These are phyloP conservation scores for Candida methanosorbosa DNA, from an alignment of 805 yeast species.

Conservation along the genomic window DNA sequence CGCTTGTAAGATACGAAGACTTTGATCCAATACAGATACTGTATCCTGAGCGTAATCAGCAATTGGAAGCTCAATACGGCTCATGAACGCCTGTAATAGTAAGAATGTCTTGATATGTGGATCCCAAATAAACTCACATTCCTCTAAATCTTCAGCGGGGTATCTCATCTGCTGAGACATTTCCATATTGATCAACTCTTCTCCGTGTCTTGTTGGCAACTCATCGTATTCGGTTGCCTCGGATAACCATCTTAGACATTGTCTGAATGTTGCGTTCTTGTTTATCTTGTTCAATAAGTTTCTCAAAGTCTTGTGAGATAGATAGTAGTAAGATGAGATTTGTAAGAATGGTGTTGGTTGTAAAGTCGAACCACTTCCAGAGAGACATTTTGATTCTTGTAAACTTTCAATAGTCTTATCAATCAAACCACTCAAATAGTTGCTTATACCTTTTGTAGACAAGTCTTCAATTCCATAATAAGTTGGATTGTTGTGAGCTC, in stretches of 20 bases:
- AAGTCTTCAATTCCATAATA: constrained; percentile 66
- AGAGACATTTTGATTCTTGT: constrained; percentile 64
- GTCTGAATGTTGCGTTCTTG: constrained; percentile 40
- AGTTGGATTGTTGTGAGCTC: constrained; percentile 72
- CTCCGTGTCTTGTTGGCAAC: constrained; percentile 86
- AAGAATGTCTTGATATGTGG: constrained; percentile 77
- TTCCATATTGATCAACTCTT: constrained; percentile 78
- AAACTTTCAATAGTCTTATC: constrained; percentile 62
- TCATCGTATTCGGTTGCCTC: constrained; percentile 75
- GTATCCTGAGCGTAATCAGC: constrained; percentile 95
- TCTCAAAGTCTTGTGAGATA: constrained; percentile 84
- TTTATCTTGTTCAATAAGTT: constrained; percentile 48
- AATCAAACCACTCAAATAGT: constrained; percentile 54
- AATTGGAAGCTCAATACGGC: constrained; percentile 73
- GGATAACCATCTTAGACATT: constrained; percentile 53
- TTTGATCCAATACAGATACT: constrained; percentile 85
- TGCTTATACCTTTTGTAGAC: constrained; percentile 44
- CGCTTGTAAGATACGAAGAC: constrained; percentile 89
- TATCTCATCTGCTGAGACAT: constrained; percentile 69
- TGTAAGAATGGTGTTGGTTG: constrained; percentile 73
- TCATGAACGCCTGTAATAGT: constrained; percentile 64
- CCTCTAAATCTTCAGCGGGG: constrained; percentile 44
- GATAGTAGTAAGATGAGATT: constrained; percentile 85
- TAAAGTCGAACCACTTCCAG: constrained; percentile 38
- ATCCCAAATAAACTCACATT: constrained; percentile 69